Percentiles rank a stretch among this genome's conserved stretches.
These are phyloP conservation scores for Ephemerocybe angulata DNA, from an alignment of 768 basidiomycete species.

Conservation along the genomic window DNA sequence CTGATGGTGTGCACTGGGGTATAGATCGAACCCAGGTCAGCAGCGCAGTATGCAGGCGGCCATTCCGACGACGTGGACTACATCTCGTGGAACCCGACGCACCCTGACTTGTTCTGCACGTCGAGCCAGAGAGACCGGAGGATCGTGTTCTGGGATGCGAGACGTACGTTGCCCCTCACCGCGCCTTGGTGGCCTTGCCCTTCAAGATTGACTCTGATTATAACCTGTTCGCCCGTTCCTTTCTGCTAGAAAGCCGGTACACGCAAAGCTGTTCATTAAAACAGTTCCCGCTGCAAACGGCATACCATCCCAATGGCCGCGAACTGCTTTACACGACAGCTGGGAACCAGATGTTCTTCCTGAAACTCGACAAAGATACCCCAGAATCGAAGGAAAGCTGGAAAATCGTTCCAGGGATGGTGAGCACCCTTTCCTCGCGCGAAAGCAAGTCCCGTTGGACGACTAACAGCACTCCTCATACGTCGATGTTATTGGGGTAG, in stretches of 20 bases:
- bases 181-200: too few species aligned
- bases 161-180: conserved; percentile 53
- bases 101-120: conserved; percentile 79
- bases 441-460: too few species aligned
- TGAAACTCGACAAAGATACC: conserved; percentile 51
- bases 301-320: conserved; percentile 70
- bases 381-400: conserved; percentile 49
- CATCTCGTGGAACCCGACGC: conserved; percentile 80
- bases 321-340: conserved; percentile 61
- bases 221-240: too few species aligned
- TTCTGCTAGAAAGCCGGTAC: conserved; percentile 59
- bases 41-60: conserved; percentile 62
- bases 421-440: too few species aligned
- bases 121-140: conserved; percentile 73
- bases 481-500: too few species aligned
- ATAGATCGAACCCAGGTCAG: conserved; percentile 70
- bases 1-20: too few species aligned
- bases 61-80: conserved; percentile 81
- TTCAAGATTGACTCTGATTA: too few species aligned
- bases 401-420: too few species aligned
- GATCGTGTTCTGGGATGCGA: conserved; percentile 81
- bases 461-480: too few species aligned
- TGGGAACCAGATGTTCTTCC: conserved; percentile 56
- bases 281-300: conserved; percentile 58
- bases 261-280: conserved; percentile 59